Percentiles rank a stretch among this genome's conserved stretches.
Conservation (phyloP, 306 rosid genomes). For the Quercus variabilis region DNA sequence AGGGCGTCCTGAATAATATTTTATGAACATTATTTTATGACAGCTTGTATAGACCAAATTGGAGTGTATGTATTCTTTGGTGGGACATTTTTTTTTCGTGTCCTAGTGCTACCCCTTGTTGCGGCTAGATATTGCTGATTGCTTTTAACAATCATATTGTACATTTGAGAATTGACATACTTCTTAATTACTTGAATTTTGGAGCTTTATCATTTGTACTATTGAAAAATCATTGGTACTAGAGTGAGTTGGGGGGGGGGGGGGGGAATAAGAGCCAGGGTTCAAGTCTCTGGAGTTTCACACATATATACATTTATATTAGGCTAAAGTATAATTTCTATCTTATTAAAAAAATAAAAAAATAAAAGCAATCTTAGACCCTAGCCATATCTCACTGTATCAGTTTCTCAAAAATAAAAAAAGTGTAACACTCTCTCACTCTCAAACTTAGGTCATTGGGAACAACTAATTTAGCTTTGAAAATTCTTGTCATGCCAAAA, state of each 20-base stretch:
- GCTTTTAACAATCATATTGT: conserved; percentile 10
- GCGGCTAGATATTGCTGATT: conserved; percentile 20
- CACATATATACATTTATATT: no score
- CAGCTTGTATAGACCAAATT: conserved; percentile 28
- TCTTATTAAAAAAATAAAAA: no score
- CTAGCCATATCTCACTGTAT: no score
- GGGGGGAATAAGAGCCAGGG: no score
- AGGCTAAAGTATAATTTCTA: no score
- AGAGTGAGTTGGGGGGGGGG: no score
- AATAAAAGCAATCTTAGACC: no score
- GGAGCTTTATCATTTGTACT: conserved; percentile 7
- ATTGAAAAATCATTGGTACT: not conserved
- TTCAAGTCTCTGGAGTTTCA: rapidly evolving
- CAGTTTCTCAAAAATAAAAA: no score
- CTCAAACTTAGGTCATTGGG: no score
- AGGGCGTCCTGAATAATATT: conserved; percentile 46
- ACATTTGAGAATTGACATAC: not conserved
- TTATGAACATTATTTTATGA: conserved; percentile 25
- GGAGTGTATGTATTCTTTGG: conserved; percentile 7
- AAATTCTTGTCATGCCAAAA: no score
- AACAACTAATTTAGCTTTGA: no score
- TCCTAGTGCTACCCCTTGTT: conserved; percentile 10
- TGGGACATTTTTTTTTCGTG: conserved; percentile 24
- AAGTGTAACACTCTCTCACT: no score
- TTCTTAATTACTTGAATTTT: conserved; percentile 7